Evolutionary conservation across 495 filamentous ascomycete genomes (phyloP).

Genomic region (Penicillium parvum): DNA sequence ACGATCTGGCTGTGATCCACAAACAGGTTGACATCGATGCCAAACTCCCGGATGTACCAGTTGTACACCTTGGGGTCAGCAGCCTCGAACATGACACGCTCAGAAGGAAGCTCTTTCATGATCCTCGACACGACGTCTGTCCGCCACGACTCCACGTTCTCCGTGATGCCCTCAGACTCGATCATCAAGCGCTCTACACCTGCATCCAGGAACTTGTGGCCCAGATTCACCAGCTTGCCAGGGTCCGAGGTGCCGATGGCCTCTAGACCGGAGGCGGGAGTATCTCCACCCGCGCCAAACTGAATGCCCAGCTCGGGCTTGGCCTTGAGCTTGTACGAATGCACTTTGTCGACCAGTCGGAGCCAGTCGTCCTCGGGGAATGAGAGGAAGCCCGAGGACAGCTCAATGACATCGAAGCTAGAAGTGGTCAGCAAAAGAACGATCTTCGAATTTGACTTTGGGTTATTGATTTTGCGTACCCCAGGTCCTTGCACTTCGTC

Average conservation of each 20-base stretch:
- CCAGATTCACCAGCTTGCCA: conserved; percentile 46
- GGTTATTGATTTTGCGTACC: conserved; percentile 18
- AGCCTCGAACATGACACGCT: conserved; percentile 60
- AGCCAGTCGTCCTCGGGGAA: conserved; percentile 55
- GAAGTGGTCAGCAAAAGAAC: not conserved
- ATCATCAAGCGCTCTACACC: conserved; percentile 59
- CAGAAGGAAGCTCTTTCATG: conserved; percentile 48
- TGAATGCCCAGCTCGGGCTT: conserved; percentile 59
- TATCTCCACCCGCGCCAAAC: conserved; percentile 58
- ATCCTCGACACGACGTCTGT: conserved; percentile 55
- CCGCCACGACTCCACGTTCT: conserved; percentile 53
- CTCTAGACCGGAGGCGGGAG: conserved; percentile 44
- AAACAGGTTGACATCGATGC: conserved; percentile 56
- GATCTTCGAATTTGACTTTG: not conserved
- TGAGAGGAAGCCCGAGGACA: conserved; percentile 52
- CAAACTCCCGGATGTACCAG: conserved; percentile 58
- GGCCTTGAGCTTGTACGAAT: conserved; percentile 46
- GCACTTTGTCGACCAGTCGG: conserved; percentile 51
- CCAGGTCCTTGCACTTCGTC: conserved; percentile 46
- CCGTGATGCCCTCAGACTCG: conserved; percentile 59
- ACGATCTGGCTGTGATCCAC: conserved; percentile 60
- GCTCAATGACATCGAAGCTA: conserved; percentile 53
- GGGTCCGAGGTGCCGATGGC: conserved; percentile 51
- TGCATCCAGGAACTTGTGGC: conserved; percentile 47
- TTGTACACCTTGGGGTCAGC: conserved; percentile 56